Evolutionary conservation across 2,329 filamentous ascomycete genomes (phyloP), one percentile per base, ranked within the genome.

Genomic region (Hypoxylon sp.): DNA sequence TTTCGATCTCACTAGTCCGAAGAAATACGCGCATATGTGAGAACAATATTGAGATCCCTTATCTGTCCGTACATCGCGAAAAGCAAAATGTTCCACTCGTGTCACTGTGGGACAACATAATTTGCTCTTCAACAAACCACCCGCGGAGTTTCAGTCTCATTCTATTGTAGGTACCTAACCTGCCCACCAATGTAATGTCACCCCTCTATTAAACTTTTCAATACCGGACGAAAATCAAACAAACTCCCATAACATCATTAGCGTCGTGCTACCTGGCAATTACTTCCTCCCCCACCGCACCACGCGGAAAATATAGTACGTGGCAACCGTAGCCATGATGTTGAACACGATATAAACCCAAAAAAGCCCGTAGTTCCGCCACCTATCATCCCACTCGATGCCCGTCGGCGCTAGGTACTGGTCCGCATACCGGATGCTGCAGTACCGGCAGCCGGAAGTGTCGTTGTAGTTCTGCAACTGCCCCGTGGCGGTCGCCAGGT

Each of bases 281-380:
- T n/a, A 60, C 57, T 36, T 60, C 57, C 14, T 60, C 36, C 38
- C n/a, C 49, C 49, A 61, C 30, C 38, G 36, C 2, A 41, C 49
- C 7, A 61, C 58, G 6, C 58, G 58, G 38, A 61, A 53, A 7
- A 61, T 4, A 19, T 53, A 61, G 9, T 61, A 61, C 25, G 49
- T 25, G 1, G 9, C 21, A 6, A 52, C 38, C 2, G 58, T 53
- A 1, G 21, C 58, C 7, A 61, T 13, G 11, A 53, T 32, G 17
- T 61, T 61, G n/a, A 61, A 61, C 9, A 53, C 38, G 11, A 61
- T 61, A n/a, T 53, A 61, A 14, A 53, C 48, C 58, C 58, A 61
- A 7, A 61, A 32, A 3, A 61, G 19, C 3, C 58, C 58, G 11
- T 53, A 61, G 19, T 61, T 38, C 1, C 58, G 13, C 49, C 49